Evolutionary conservation across 2,329 filamentous ascomycete species (phyloP).

Genomic region (Pestalotiopsis sp.): DNA sequence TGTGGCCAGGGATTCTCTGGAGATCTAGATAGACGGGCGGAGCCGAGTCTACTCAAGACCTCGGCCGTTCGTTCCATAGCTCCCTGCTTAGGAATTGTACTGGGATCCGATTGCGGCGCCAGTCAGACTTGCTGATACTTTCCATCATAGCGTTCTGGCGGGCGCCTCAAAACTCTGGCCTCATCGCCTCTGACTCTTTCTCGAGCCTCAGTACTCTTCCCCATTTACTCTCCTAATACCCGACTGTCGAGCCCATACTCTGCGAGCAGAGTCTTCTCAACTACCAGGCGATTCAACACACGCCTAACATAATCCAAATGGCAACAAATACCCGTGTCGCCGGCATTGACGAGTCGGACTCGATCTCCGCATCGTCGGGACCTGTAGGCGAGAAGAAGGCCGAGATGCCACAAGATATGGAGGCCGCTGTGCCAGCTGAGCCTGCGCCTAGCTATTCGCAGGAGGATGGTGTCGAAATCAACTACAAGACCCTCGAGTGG

Average conservation of each 20-base stretch:
- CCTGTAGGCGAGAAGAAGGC: slow-evolving; percentile 1
- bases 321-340: background rate
- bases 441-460: slow-evolving; percentile 16
- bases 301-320: background rate
- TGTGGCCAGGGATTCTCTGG: background rate
- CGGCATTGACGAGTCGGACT: slow-evolving; percentile 1
- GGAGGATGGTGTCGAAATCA: slow-evolving; percentile 25
- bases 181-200: background rate
- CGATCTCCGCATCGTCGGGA: background rate
- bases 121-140: background rate
- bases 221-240: background rate
- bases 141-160: background rate
- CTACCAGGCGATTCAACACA: background rate
- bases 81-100: slow-evolving; percentile 1
- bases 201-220: background rate
- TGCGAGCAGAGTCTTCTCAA: background rate
- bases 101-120: slow-evolving; percentile 9
- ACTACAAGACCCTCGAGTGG: slow-evolving; percentile 41
- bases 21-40: slow-evolving; percentile 8
- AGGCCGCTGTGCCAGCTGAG: background rate
- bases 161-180: background rate
- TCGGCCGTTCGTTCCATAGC: background rate
- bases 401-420: background rate
- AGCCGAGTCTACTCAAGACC: background rate
- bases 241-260: background rate